Evolutionary conservation across 805 yeast genomes (phyloP).

Genomic region (Candida nanaspora): DNA sequence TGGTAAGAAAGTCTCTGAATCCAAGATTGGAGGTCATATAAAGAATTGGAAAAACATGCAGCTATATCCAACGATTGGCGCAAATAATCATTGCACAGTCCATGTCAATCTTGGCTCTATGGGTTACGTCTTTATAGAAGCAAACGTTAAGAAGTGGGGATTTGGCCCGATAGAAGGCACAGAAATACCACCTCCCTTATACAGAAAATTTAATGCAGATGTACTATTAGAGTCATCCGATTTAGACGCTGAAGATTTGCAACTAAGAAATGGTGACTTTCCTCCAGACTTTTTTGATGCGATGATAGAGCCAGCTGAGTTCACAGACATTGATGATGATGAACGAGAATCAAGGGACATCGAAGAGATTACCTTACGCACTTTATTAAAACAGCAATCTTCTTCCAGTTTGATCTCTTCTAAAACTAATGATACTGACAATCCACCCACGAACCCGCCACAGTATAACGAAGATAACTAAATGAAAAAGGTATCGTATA

Average conservation of each 20-base stretch:
- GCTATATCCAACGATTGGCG: constrained; percentile 84
- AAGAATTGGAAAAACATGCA: constrained; percentile 64
- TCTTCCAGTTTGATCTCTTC: neutral
- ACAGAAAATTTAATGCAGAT: constrained; percentile 73
- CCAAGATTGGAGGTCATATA: constrained; percentile 72
- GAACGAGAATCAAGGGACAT: neutral
- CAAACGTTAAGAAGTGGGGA: constrained; percentile 92
- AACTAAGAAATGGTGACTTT: constrained; percentile 32
- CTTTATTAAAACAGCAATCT: neutral
- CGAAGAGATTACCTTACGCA: constrained; percentile 1
- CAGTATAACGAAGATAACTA: too few species aligned
- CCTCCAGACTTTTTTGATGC: constrained; percentile 42
- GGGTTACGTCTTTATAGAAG: constrained; percentile 88
- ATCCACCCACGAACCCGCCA: too few species aligned
- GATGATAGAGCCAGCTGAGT: neutral
- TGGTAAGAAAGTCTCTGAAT: constrained; percentile 82
- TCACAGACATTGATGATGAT: neutral
- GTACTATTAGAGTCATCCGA: constrained; percentile 61
- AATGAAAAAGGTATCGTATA: neutral
- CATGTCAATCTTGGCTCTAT: constrained; percentile 88
- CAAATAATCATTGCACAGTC: constrained; percentile 73
- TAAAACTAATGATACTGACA: neutral
- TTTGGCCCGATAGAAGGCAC: constrained; percentile 85
- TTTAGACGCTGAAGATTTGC: constrained; percentile 41
- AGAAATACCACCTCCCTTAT: constrained; percentile 91